A percentile compares a stretch with the other conserved stretches of the same genome.
Conservation (phyloP, 371 early-diverging fungal species). For the Apophysomyces variabilis region DNA sequence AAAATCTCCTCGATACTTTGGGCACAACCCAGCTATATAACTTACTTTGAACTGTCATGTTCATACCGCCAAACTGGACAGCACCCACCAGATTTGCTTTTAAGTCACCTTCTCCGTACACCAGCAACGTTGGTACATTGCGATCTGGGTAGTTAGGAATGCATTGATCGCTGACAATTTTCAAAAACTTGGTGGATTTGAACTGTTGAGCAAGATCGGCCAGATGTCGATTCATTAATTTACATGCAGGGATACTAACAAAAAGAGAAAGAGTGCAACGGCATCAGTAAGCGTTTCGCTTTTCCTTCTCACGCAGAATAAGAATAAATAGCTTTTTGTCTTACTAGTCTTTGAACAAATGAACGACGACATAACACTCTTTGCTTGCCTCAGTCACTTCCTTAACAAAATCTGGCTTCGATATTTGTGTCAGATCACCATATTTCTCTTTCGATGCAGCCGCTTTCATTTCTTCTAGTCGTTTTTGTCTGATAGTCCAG, state of each 20-base stretch:
- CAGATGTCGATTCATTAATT: conserved; percentile 79
- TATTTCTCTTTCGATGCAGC: conserved; percentile 66
- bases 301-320: no score
- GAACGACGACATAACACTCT: conserved; percentile 74
- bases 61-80: conserved; percentile 79
- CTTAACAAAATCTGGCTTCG: conserved; percentile 87
- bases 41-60: conserved; percentile 72
- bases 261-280: no score
- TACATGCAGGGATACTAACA: conserved; percentile 74
- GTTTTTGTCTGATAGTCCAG: conserved; percentile 56
- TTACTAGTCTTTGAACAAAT: conserved; percentile 77
- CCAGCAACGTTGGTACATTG: conserved; percentile 89
- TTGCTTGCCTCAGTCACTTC: conserved; percentile 93
- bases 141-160: conserved; percentile 93
- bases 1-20: no score
- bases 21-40: not conserved
- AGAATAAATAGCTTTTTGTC: conserved; percentile 4
- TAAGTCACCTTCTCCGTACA: conserved; percentile 89
- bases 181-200: conserved; percentile 89
- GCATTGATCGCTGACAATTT: conserved; percentile 90
- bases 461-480: conserved; percentile 79
- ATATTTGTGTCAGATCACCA: conserved; percentile 85
- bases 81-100: conserved; percentile 84
- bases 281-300: no score
- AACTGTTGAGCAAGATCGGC: conserved; percentile 80